Base-by-base conservation (phyloP, 179 eudicot species). In the Camellia oleifera region DNA sequence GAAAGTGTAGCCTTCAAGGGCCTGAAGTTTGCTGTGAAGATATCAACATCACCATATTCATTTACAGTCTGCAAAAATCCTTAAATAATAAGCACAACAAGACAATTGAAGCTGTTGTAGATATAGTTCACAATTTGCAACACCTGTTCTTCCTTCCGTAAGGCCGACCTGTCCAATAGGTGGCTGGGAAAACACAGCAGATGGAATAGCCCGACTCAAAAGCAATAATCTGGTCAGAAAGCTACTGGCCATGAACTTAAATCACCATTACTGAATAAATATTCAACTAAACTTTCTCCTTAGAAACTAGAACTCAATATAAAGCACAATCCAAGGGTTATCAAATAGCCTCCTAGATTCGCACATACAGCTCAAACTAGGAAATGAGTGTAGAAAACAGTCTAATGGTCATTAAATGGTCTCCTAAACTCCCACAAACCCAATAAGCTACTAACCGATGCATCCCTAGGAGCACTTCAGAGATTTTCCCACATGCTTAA, bases 111-210 rank as follows among this genome's bases (percentile, higher is more conserved):
- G 18, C 18, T 48, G n/a, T 58, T 66, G 70, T 78, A 78, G 54
- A 60, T 11, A 11, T 40, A 20, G 23, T 23, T 78, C 67, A 61
- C 20, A 75, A 50, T 50, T 14, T 65, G 61, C 69, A 84, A 85
- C 75, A 96, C 99, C 91, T 96, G 94, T 86, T 96, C 96, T 87
- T 96, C 98, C 17, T 87, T 96, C 98, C 17, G 93, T 87, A 15
- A 92, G 88, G 76, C 99, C 99, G 74, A 96, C 97, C 88, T 91
- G 96, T 61, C 97, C 97, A 72, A 91, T 91, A 42, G 98, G 98
- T 81, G 98, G 99, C 88, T 96, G 98, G 72, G 97, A 94, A 87
- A 96, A 94, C 70, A 96, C 99, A 78, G 98, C 98, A 76, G 96
- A 87, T 50, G 99, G 97, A 66, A 96, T 89, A 84, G 92, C 94